Evolutionary conservation across 148 eudicot species (phyloP), one percentile per base, ranked within the genome.

Genomic region (Fallopia convolvulus): DNA sequence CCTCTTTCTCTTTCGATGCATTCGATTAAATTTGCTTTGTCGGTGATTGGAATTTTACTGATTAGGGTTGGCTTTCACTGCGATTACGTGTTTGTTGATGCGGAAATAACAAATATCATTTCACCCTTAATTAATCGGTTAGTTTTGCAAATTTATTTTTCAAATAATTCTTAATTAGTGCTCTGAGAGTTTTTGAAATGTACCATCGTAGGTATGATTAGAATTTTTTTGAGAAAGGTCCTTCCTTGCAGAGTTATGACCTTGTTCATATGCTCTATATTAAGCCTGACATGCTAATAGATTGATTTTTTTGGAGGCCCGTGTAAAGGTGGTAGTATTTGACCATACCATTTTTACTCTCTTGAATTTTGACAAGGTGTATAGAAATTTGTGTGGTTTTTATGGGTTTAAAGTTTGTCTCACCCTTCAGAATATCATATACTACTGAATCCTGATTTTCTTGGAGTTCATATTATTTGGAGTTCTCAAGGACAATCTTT

Each of bases 1-100:
- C 52, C 5, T 7, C 47, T 23, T 20, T 72, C 76, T 70, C 20
- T 71, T 11, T 26, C 72, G 21, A n/a, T 55, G 60, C 20, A 18
- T 55, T 68, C 41, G 6, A 39, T 36, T 68, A 4, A 68, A 15
- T 17, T 8, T 7, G 72, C 8, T 36, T 39, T 68, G 46, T 2
- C 39, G 46, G 36, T 68, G 14, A 36, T 6, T 39, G 72, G 13
- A 36, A 32, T 23, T 36, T 15, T 13, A 0, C 21, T 9, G 44
- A 32, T 68, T 68, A 68, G 72, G 72, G 72, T 36, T 68, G 9
- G 11, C 20, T 68, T 39, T 68, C 72, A 36, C 46, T 65, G n/a
- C 8, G 70, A 32, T 63, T 65, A 12, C 65, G 65, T n/a, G 65
- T 2, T 55, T n/a, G 65, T 2, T 55, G 61, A 18, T n/a, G 61